Percentiles rank a stretch among this genome's conserved stretches.
These are phyloP conservation scores for Gaertneriomyces semiglobifer DNA, from an alignment of 192 early-diverging fungal genomes.

Conservation along the genomic window DNA sequence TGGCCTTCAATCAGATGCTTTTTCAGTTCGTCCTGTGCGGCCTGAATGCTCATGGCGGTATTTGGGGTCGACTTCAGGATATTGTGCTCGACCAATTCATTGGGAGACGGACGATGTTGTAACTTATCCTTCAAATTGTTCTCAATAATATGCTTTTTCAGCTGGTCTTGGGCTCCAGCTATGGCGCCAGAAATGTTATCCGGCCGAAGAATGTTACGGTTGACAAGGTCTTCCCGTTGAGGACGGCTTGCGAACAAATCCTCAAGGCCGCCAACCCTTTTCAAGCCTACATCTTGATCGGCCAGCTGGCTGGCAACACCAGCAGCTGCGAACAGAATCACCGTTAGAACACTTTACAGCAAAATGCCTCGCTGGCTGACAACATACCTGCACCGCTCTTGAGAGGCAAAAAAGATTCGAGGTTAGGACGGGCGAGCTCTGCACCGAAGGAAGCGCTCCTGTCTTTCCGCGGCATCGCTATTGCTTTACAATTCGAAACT, in stretches of 20 bases:
- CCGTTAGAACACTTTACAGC: not conserved
- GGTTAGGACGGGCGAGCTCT: constrained; percentile 7
- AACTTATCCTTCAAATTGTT: constrained; percentile 11
- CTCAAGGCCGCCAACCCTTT: constrained; percentile 8
- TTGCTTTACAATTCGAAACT: no score
- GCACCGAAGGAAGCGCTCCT: constrained; percentile 2
- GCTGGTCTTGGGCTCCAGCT: constrained; percentile 4
- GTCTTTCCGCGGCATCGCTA: not conserved
- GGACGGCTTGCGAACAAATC: constrained; percentile 9
- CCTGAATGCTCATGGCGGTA: not conserved
- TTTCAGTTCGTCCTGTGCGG: not conserved
- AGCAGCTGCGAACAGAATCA: not conserved
- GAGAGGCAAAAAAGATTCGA: not conserved
- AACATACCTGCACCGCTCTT: no score
- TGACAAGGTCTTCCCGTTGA: not conserved
- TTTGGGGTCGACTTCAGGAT: constrained; percentile 1
- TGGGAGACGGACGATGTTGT: not conserved
- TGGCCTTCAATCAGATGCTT: not conserved
- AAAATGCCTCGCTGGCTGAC: no score
- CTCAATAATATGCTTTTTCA: constrained; percentile 14
- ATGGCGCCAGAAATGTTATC: constrained; percentile 8
- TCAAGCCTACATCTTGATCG: not conserved
- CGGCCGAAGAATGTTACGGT: constrained; percentile 6
- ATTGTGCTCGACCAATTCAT: constrained; percentile 1
- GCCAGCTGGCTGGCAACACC: not conserved